Base-by-base conservation (phyloP, 225 moss, liverwort and hornwort species). In the Sphagnum contortum region DNA sequence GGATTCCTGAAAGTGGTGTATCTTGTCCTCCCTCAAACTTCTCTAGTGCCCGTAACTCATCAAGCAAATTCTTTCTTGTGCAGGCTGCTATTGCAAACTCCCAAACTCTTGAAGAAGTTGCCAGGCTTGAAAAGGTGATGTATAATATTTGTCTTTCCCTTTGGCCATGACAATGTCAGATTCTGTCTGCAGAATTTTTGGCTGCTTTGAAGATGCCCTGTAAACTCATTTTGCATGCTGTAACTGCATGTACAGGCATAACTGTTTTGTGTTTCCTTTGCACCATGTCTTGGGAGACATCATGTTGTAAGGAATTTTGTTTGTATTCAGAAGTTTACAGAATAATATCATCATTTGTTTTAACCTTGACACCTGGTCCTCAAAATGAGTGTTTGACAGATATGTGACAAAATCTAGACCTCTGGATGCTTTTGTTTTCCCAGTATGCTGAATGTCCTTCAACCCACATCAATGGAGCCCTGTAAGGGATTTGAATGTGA, bases 21-120 rank as follows among this genome's bases (percentile, higher is more conserved):
- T 29, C 29, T 29, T 29, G 29, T 29, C 29, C 29, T 29, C 29
- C 29, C 29, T 29, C 29, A 29, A 29, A 29, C 29, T 29, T 29
- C 29, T 29, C 29, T 29, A 29, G 29, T 29, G 29, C 29, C 29
- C n/a, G n/a, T n/a, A n/a, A n/a, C n/a, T 29, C 0, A 29, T 29
- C 29, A 29, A 29, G 29, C 29, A 29, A 29, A 29, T 29, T 29
- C 67, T 52, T 67, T 72, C 64, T 65, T 47, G 70, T 75, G 29
- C 84, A 94, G 94, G 80, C 94, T 77, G 94, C 94, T 3, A 95
- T 95, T 74, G 94, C 94, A 55, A 95, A 89, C 70, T 95, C 94
- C 63, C 91, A 89, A 77, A 95, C 94, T 7, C 84, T 95, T 46
- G 91, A 95, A 79, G 91, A 95, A 81, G 94, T 95, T 67, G 91